Evolutionary conservation across 768 basidiomycete genomes (phyloP), one percentile per base, ranked within the genome.

Genomic region (Suillus brevipes): DNA sequence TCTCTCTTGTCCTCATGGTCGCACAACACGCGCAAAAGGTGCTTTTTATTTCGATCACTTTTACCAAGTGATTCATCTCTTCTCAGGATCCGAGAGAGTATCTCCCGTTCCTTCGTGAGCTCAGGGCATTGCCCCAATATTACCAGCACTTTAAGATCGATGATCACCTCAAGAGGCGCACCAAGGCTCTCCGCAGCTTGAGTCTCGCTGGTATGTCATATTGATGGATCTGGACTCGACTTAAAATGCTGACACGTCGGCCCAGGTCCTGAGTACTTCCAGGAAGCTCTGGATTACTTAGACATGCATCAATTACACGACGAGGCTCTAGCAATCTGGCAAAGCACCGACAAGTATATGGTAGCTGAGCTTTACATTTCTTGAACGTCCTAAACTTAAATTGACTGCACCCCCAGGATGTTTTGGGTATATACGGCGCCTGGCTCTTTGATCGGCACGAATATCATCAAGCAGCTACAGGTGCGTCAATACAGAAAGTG

Each of bases 1-100:
- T 99, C 79, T 89, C 92, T 36, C 81, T 99, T 20, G 97, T 98
- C 8, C 81, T 99, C 28, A 90, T 99, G 89, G 87, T 99, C 49
- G 96, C 97, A 1, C 97, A 99, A 73, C 91, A 97, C 72, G 92
- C 97, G 56, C 96, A 99, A 75, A 97, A 97, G 86, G 96, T 95
- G 42, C 12, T 28, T 23, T 14, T n/a, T 25, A n/a, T 57, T 40
- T n/a, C 3, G 13, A 14, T 25, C 74, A 68, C 23, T 12, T 43
- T 45, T 42, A 34, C 7, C 3, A 25, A 13, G 31, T 25, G 16
- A 31, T 25, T 20, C 38, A 40, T 37, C n/a, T 36, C 34, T 63
- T 64, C 65, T 34, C 69, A 99, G 97, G 97, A 99, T 76, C 97
- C 97, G 7, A 84, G 95, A 70, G 97, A 99, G 74, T 99, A 99